These are phyloP conservation scores for Fragaria ananassa DNA, from an alignment of 306 rosid genomes.

Conservation along the genomic window DNA sequence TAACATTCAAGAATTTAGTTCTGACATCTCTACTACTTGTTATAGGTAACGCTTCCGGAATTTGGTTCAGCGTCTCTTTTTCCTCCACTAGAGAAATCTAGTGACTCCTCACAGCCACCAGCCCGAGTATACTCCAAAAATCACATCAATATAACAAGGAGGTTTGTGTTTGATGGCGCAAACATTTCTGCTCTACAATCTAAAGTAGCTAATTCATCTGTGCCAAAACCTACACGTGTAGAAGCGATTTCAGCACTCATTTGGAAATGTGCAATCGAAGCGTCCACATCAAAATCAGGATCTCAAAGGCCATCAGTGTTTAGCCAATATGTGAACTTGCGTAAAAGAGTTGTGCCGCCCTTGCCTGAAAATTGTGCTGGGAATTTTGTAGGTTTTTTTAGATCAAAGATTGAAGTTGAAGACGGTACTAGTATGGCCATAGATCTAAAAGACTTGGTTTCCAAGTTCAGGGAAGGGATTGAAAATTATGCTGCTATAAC, in stretches of 20 bases:
- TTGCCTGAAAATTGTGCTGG: too few species aligned
- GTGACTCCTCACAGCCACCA: neutral
- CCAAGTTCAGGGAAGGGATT: too few species aligned
- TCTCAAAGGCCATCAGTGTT: conserved; percentile 22
- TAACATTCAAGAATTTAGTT: neutral
- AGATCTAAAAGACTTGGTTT: too few species aligned
- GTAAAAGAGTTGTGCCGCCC: conserved; percentile 29
- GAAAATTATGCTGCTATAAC: too few species aligned
- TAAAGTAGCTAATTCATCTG: conserved; percentile 7
- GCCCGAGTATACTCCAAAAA: neutral
- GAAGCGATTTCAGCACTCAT: conserved; percentile 42
- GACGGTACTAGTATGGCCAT: too few species aligned
- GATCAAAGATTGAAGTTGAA: too few species aligned
- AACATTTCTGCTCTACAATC: conserved; percentile 32
- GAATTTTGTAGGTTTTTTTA: too few species aligned
- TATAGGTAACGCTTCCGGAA: neutral
- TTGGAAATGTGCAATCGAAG: conserved; percentile 44
- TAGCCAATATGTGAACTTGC: conserved; percentile 35
- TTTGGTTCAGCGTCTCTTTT: neutral
- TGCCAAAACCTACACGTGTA: conserved; percentile 32
- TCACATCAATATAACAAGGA: conserved; percentile 4
- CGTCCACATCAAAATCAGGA: conserved; percentile 3
- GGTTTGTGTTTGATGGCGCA: conserved; percentile 38
- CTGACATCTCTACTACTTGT: neutral
- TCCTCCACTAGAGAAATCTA: neutral